Base-by-base conservation (phyloP, 2,329 filamentous ascomycete species). In the Trichophyton equinum region DNA sequence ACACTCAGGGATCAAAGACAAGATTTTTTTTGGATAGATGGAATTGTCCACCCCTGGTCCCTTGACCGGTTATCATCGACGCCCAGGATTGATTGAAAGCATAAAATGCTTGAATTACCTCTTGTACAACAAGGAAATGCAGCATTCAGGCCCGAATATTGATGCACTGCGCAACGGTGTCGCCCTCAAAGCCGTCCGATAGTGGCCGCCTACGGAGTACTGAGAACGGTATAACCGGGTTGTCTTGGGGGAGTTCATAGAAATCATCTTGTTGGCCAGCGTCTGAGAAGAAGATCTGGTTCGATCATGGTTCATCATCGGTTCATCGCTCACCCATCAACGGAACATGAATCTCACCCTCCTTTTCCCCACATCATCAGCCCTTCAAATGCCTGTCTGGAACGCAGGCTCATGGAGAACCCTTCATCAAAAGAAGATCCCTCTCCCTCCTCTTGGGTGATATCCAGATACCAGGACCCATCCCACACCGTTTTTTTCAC, bases 81-180 rank as follows among this genome's bases (percentile, higher is more conserved):
- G n/a, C 27, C 49, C 51, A 55, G 51, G 51, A 55, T 55, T 30
- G 27, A 36, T 5, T n/a, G 27, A 55, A 55, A 55, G 51, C 51
- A 55, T 55, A 55, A 55, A 55, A 55, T 55, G 51, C 51, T 55
- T 55, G 51, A 55, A 55, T 55, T 27, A 13, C 11, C 13, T 53
- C 2, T 20, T 53, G 49, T 53, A 9, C n/a, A 27, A 55, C 51
- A 15, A 18, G 13, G 27, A 27, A 20, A 55, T 36, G 15, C 51
- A 33, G 33, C 51, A 33, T 18, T 55, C 30, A 36, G 30, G 25
- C 22, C 27, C 51, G 27, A 36, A 13, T 38, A 7, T 25, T 53
- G 22, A 55, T 55, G 51, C 51, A 20, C 51, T 20, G 27, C 51
- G 33, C 51, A 55, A 55, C 27, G 30, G 27, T 36, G 51, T 36